Evolutionary conservation across 2,329 filamentous ascomycete species (phyloP).

Genomic region (Claviceps spartinae): DNA sequence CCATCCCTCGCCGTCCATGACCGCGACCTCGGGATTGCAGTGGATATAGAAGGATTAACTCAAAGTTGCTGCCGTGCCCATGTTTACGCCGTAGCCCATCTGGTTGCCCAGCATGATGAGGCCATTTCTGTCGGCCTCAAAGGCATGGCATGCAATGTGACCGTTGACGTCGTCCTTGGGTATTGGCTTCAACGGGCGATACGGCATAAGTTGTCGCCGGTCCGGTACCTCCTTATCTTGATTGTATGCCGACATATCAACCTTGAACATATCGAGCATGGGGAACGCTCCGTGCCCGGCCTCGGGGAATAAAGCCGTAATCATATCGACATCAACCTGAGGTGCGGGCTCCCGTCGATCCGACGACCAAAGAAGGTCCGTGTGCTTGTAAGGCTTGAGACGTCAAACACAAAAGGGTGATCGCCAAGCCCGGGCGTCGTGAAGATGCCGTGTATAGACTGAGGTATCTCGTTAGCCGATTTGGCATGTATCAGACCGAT

Average conservation of each 20-base stretch:
- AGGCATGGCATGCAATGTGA: constrained; percentile 36
- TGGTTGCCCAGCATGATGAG: constrained; percentile 38
- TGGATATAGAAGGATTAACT: constrained; percentile 41
- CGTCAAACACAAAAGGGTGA: constrained; percentile 39
- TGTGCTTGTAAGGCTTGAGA: constrained; percentile 29
- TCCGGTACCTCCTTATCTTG: constrained; percentile 26
- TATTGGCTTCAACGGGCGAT: constrained; percentile 32
- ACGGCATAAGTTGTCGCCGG: constrained; percentile 34
- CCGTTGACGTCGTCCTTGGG: constrained; percentile 26
- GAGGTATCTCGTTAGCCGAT: neutral
- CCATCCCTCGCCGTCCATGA: constrained; percentile 35
- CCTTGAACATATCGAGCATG: constrained; percentile 39
- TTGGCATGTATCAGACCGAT: too few relatives aligned
- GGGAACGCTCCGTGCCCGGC: constrained; percentile 32
- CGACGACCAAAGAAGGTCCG: constrained; percentile 35
- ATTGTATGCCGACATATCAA: constrained; percentile 36
- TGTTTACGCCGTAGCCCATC: constrained; percentile 29
- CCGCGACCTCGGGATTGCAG: constrained; percentile 31
- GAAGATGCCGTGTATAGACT: constrained; percentile 45
- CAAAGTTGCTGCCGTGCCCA: constrained; percentile 30
- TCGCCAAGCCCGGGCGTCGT: constrained; percentile 31
- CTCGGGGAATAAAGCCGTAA: constrained; percentile 23
- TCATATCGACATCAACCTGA: constrained; percentile 29
- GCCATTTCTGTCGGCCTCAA: constrained; percentile 39
- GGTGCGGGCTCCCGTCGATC: constrained; percentile 34